phyloP scores from a whole-genome alignment of 345 rosid species.

The Eucalyptus pumila region DNA sequence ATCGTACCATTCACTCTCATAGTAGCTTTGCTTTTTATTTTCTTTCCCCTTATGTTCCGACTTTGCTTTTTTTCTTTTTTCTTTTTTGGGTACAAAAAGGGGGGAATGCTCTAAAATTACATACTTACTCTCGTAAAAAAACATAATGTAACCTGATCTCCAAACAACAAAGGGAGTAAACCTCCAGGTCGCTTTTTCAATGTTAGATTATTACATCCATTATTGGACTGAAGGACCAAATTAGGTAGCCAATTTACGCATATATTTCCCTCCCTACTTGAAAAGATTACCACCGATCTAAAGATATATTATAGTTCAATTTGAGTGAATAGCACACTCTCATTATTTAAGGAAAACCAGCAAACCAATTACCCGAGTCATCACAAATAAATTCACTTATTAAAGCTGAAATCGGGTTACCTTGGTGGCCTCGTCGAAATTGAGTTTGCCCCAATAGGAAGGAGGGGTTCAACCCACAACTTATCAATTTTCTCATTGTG shows the following conservation, averaged over 20 bases:
- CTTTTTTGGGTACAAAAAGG: neutral
- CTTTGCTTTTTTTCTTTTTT: neutral
- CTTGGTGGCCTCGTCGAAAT: neutral
- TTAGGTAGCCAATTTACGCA: neutral
- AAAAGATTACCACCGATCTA: neutral
- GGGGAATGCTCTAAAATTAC: neutral
- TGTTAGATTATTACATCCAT: neutral
- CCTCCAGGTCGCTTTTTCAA: neutral
- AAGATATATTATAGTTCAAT: neutral
- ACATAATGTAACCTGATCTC: neutral
- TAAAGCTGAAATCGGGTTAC: neutral
- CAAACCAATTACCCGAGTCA: neutral
- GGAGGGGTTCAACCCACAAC: neutral
- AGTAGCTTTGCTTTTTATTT: neutral
- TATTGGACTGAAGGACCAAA: neutral
- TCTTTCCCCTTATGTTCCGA: neutral
- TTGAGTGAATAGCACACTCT: neutral
- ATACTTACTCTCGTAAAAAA: neutral
- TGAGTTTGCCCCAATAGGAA: neutral
- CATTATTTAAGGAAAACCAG: neutral
- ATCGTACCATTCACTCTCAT: neutral
- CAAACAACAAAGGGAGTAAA: neutral
- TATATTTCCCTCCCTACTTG: neutral
- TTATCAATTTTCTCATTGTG: neutral
- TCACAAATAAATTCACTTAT: neutral